Evolutionary conservation across 306 rosid genomes (phyloP).

Genomic region (Vicia villosa): DNA sequence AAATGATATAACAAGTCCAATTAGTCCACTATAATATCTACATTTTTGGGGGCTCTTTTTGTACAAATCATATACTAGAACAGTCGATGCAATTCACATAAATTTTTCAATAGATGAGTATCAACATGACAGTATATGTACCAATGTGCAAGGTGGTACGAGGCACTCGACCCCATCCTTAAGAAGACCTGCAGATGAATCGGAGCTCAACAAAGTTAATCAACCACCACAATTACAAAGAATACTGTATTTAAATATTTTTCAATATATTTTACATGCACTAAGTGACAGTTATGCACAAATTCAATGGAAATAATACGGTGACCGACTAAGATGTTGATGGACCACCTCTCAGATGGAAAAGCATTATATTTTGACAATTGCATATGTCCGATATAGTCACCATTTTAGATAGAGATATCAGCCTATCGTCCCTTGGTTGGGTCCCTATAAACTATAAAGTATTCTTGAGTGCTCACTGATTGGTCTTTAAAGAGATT

Average conservation of each 20-base stretch:
- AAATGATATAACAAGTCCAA: background rate
- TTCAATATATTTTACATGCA: background rate
- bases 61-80: background rate
- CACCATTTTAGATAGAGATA: background rate
- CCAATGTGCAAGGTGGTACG: background rate
- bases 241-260: background rate
- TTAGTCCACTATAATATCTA: background rate
- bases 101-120: background rate
- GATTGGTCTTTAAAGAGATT: background rate
- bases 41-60: background rate
- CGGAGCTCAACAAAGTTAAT: background rate
- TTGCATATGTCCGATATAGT: background rate
- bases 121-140: background rate
- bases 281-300: background rate
- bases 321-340: background rate
- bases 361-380: background rate
- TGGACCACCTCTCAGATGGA: background rate
- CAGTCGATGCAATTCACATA: background rate
- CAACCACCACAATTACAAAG: background rate
- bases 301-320: background rate
- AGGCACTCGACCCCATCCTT: background rate
- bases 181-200: background rate
- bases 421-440: background rate
- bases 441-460: background rate
- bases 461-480: background rate